Percentiles rank a stretch among this genome's conserved stretches.
These are phyloP conservation scores for Schwanniomyces sp. DNA, from an alignment of 805 yeast genomes.

Conservation along the genomic window DNA sequence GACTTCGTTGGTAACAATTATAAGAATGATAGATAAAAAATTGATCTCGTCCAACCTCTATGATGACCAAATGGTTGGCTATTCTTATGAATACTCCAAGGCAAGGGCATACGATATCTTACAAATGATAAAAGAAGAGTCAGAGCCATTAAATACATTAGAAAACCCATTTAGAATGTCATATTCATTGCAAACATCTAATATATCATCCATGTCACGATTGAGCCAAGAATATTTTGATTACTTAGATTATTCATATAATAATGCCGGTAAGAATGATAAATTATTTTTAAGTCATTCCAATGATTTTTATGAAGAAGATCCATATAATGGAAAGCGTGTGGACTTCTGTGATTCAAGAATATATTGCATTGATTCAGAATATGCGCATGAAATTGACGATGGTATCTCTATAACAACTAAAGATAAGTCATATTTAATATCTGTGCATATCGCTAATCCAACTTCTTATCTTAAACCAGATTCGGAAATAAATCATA, in stretches of 20 bases:
- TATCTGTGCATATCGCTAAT: constrained; percentile 82
- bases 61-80: constrained; percentile 3
- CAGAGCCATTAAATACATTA: constrained; percentile 18
- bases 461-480: constrained; percentile 67
- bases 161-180: constrained; percentile 57
- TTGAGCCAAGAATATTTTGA: constrained; percentile 43
- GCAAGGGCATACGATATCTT: constrained; percentile 54
- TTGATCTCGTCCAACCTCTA: constrained; percentile 1
- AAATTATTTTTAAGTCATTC: neutral
- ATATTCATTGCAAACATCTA: constrained; percentile 46
- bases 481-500: constrained; percentile 40
- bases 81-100: constrained; percentile 47
- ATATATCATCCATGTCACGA: constrained; percentile 43
- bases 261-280: neutral
- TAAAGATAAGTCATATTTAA: constrained; percentile 26
- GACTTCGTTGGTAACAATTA: constrained; percentile 42
- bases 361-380: constrained; percentile 82
- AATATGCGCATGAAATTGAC: constrained; percentile 84
- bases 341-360: constrained; percentile 44
- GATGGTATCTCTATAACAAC: constrained; percentile 77
- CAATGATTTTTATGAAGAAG: constrained; percentile 24
- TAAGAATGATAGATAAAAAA: constrained; percentile 25
- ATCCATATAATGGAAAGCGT: constrained; percentile 33
- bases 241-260: constrained; percentile 15
- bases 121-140: constrained; percentile 18